These are phyloP conservation scores for Cryptococcus depauperatus DNA, from an alignment of 1,284 basidiomycete genomes.

Conservation along the genomic window DNA sequence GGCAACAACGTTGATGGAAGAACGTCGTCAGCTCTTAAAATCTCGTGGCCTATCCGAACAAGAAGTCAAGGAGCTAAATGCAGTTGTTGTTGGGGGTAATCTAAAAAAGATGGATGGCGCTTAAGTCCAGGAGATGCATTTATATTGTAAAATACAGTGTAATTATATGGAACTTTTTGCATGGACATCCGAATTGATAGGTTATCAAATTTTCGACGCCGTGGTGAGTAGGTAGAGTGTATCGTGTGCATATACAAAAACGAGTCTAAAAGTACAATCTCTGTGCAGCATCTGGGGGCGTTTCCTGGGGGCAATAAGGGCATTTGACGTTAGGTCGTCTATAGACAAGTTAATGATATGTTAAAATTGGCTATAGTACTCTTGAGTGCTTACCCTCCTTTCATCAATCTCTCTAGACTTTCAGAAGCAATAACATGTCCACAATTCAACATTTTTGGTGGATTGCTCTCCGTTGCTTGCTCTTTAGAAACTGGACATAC, in stretches of 20 bases:
- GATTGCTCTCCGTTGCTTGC: slow-evolving; percentile 84
- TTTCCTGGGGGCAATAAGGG: slow-evolving; percentile 45
- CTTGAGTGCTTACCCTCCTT: slow-evolving; percentile 77
- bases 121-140: not conserved
- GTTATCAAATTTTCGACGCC: not conserved
- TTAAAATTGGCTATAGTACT: no score
- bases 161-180: slow-evolving; percentile 1
- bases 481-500: slow-evolving; percentile 97
- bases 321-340: slow-evolving; percentile 42
- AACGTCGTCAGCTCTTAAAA: slow-evolving; percentile 46
- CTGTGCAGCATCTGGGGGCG: slow-evolving; percentile 30
- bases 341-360: not conserved
- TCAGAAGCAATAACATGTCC: slow-evolving; percentile 91
- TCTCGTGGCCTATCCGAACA: slow-evolving; percentile 32
- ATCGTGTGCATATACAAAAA: not conserved
- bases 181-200: not conserved
- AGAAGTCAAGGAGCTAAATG: slow-evolving; percentile 29
- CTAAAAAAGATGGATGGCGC: slow-evolving; percentile 7
- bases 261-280: slow-evolving; percentile 37
- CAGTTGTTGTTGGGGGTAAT: slow-evolving; percentile 14
- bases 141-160: slow-evolving; percentile 11
- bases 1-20: slow-evolving; percentile 59
- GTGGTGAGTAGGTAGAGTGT: not conserved
- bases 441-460: slow-evolving; percentile 94
- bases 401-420: slow-evolving; percentile 74